Percentiles rank a stretch among this genome's conserved stretches.
Evolutionary conservation across 306 rosid genomes (phyloP).

Genomic region (Cicer arietinum): DNA sequence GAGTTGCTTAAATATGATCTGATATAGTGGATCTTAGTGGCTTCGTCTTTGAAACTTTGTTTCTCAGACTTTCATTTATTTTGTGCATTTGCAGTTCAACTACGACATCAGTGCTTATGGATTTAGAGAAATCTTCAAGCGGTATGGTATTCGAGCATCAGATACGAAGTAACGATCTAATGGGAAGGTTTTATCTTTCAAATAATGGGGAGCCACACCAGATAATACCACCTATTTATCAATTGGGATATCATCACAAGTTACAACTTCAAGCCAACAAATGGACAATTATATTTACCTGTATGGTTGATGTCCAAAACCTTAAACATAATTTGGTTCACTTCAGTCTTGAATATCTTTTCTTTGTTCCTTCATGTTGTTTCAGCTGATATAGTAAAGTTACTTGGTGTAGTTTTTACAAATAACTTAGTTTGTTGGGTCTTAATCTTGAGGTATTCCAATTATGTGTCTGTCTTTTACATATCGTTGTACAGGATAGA

Average conservation of each 20-base stretch:
- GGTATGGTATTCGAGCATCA: conserved; percentile 61
- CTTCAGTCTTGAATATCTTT: background rate
- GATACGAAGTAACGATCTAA: conserved; percentile 48
- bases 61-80: conserved; percentile 29
- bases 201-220: conserved; percentile 2
- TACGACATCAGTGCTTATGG: conserved; percentile 81
- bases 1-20: background rate
- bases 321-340: conserved; percentile 11
- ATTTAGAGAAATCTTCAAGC: conserved; percentile 93
- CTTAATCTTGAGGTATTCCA: background rate
- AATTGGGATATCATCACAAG: conserved; percentile 7
- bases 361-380: background rate
- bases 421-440: background rate
- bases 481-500: background rate
- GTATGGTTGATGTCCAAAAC: conserved; percentile 18
- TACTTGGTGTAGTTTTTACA: background rate
- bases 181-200: conserved; percentile 20
- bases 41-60: background rate
- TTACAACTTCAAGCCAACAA: conserved; percentile 13
- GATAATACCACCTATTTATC: conserved; percentile 7
- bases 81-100: conserved; percentile 65
- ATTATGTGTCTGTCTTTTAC: background rate
- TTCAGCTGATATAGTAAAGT: background rate
- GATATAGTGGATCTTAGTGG: background rate
- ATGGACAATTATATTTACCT: background rate